phyloP scores from a whole-genome alignment of 225 moss, liverwort and hornwort genomes.

The Sphagnum contortum region DNA sequence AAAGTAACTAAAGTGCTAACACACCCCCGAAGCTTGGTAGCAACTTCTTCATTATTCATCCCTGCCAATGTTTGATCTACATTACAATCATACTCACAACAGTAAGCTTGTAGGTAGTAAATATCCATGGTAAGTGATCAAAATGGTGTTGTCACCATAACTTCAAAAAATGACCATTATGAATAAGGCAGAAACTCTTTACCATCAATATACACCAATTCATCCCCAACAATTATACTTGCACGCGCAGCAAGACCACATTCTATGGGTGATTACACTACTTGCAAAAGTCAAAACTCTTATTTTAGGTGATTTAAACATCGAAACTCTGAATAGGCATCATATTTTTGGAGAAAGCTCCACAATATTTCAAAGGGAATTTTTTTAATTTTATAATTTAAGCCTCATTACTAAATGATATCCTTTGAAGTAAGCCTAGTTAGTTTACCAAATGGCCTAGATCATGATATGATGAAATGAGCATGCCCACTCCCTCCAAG shows the following conservation, averaged over 20 bases:
- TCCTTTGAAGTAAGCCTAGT: no score
- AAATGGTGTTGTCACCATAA: no score
- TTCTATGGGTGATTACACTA: conserved; percentile 82
- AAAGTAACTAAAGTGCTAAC: conserved; percentile 90
- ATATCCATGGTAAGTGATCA: no score
- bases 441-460: conserved; percentile 79
- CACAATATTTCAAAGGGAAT: no score
- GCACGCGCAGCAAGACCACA: conserved; percentile 95
- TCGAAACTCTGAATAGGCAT: no score
- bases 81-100: neutral
- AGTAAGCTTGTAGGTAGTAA: no score
- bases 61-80: conserved; percentile 67
- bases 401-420: no score
- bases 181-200: conserved; percentile 1
- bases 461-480: conserved; percentile 77
- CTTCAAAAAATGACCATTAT: no score
- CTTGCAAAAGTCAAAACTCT: conserved; percentile 18
- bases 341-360: no score
- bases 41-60: conserved; percentile 89
- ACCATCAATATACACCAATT: conserved; percentile 92
- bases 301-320: no score
- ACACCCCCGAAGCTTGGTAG: conserved; percentile 74
- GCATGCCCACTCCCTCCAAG: conserved; percentile 87
- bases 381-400: no score
- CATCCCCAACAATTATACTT: conserved; percentile 83